These are phyloP conservation scores for Rosellinia necatrix DNA, from an alignment of 2,329 filamentous ascomycete species.

Conservation along the genomic window DNA sequence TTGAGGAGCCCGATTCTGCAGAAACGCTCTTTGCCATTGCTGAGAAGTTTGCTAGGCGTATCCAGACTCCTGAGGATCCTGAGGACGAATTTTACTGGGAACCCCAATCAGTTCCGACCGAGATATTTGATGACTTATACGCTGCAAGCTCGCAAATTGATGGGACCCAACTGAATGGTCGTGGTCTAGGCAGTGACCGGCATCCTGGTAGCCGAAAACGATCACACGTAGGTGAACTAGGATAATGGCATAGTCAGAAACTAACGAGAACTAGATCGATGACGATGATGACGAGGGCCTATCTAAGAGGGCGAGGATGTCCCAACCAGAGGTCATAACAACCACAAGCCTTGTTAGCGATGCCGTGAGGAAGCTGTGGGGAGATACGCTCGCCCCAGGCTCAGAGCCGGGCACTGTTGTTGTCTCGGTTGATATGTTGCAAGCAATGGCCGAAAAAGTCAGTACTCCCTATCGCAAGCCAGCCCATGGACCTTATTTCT, in stretches of 20 bases:
- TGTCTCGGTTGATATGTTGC: conserved; percentile 40
- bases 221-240: conserved; percentile 48
- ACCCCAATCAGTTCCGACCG: conserved; percentile 51
- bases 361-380: conserved; percentile 39
- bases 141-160: conserved; percentile 42
- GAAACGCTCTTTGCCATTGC: conserved; percentile 54
- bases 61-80: conserved; percentile 46
- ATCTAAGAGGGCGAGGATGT: conserved; percentile 42
- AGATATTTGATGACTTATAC: conserved; percentile 54
- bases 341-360: conserved; percentile 38
- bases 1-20: conserved; percentile 48
- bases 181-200: conserved; percentile 27
- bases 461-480: not conserved
- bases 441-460: conserved; percentile 41
- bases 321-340: conserved; percentile 35
- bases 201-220: conserved; percentile 48
- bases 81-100: conserved; percentile 50
- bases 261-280: conserved; percentile 41
- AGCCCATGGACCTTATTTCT: conserved; percentile 17
- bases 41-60: conserved; percentile 50
- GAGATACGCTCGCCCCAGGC: conserved; percentile 26
- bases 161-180: conserved; percentile 38
- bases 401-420: conserved; percentile 35
- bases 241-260: not conserved
- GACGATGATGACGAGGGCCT: conserved; percentile 37